Percentiles rank a stretch among this genome's conserved stretches.
Conservation (phyloP, 2,329 filamentous ascomycete species). For the Leptoxyphium fumago region DNA sequence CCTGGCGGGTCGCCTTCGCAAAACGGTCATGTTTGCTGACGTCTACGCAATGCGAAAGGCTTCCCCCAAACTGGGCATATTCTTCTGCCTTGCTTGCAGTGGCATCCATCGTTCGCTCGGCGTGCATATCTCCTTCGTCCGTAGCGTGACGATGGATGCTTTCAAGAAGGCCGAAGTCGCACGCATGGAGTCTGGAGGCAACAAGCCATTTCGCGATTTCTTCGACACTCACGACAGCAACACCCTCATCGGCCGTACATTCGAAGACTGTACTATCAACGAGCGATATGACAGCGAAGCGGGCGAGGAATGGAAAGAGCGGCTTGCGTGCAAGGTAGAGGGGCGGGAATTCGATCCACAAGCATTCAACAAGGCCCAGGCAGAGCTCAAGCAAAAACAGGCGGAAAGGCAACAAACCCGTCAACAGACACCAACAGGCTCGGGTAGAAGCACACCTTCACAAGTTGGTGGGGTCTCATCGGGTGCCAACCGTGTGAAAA, state of each 20-base stretch:
- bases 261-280: conserved; percentile 79
- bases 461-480: conserved; percentile 3
- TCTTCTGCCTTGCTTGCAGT: conserved; percentile 94
- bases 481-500: conserved; percentile 7
- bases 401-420: conserved; percentile 13
- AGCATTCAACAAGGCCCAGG: conserved; percentile 4
- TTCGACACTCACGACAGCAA: conserved; percentile 49
- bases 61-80: conserved; percentile 91
- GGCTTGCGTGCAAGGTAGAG: conserved; percentile 75
- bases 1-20: not conserved
- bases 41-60: conserved; percentile 29
- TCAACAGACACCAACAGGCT: conserved; percentile 1
- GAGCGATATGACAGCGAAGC: conserved; percentile 81
- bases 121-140: conserved; percentile 96
- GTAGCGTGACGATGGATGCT: conserved; percentile 95
- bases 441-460: conserved; percentile 9
- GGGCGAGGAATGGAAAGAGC: conserved; percentile 91
- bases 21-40: too few relatives aligned
- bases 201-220: conserved; percentile 73
- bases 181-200: conserved; percentile 85
- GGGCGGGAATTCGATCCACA: conserved; percentile 56
- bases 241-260: conserved; percentile 35
- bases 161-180: conserved; percentile 89
- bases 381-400: conserved; percentile 10
- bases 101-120: conserved; percentile 88